These are phyloP conservation scores for Puccinia triticina DNA, from an alignment of 1,284 basidiomycete species.

Conservation along the genomic window DNA sequence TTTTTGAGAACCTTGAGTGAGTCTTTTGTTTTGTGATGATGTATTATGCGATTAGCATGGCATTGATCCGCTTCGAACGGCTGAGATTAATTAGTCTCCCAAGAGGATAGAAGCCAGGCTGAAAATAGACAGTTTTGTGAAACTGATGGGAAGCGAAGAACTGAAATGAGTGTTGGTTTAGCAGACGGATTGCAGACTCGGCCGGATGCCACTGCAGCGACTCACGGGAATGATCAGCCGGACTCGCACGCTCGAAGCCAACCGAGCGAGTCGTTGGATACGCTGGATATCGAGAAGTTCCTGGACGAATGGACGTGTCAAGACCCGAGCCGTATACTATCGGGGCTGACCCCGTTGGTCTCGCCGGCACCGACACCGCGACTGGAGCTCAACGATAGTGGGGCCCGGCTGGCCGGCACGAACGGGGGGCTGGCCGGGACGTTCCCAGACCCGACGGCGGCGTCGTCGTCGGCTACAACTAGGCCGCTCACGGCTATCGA, in stretches of 20 bases:
- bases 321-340: background rate
- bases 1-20: conserved; percentile 30
- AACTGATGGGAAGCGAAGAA: background rate
- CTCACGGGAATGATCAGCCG: background rate
- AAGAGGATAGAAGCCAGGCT: conserved; percentile 6
- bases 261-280: background rate
- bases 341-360: background rate
- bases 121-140: background rate
- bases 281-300: conserved; percentile 31
- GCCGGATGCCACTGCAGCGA: background rate
- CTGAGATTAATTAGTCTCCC: background rate
- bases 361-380: background rate
- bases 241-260: background rate
- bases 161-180: background rate
- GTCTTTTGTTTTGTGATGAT: background rate
- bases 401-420: too few species aligned
- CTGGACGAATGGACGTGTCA: conserved; percentile 43
- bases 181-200: background rate
- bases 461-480: background rate
- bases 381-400: background rate
- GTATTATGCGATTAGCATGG: background rate
- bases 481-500: background rate
- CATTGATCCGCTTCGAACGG: background rate
- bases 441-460: background rate
- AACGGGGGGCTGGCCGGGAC: background rate